These are phyloP conservation scores for Lyophyllum semitale DNA, from an alignment of 768 basidiomycete species.

Conservation along the genomic window DNA sequence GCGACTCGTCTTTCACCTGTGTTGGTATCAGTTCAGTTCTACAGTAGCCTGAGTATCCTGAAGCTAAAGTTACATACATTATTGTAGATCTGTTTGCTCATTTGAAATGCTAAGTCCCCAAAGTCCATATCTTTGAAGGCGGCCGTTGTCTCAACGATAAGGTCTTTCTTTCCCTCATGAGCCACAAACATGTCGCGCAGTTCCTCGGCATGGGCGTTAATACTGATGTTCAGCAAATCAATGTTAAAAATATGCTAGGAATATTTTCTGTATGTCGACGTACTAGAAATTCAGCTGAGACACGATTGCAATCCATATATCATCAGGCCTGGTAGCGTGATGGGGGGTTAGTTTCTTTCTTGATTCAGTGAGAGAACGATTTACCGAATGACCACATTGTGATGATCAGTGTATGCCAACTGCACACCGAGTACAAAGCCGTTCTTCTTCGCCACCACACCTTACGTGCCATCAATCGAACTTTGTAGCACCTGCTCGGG, in stretches of 20 bases:
- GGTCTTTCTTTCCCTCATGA: conserved; percentile 24
- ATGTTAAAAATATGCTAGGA: neutral
- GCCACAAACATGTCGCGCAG: conserved; percentile 20
- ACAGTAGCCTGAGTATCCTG: no score
- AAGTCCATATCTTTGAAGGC: conserved; percentile 21
- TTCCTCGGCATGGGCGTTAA: conserved; percentile 34
- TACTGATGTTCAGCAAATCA: conserved; percentile 9
- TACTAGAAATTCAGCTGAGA: conserved; percentile 40
- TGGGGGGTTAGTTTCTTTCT: neutral
- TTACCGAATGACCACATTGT: conserved; percentile 40
- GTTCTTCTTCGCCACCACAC: conserved; percentile 17
- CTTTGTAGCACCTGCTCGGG: neutral
- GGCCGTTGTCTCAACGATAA: conserved; percentile 17
- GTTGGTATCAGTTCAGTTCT: neutral
- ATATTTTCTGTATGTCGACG: neutral
- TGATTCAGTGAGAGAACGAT: neutral
- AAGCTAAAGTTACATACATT: conserved; percentile 19
- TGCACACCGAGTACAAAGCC: conserved; percentile 36
- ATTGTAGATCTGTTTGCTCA: conserved; percentile 23
- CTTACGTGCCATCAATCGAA: conserved; percentile 1
- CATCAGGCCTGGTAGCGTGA: conserved; percentile 36
- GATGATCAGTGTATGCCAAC: conserved; percentile 35
- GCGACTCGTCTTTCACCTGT: conserved; percentile 19
- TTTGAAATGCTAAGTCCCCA: conserved; percentile 23
- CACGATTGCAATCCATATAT: conserved; percentile 48